A percentile compares a stretch with the other conserved stretches of the same genome.
Conservation (phyloP, 148 eudicot species). For the Rhododendron simsii region DNA sequence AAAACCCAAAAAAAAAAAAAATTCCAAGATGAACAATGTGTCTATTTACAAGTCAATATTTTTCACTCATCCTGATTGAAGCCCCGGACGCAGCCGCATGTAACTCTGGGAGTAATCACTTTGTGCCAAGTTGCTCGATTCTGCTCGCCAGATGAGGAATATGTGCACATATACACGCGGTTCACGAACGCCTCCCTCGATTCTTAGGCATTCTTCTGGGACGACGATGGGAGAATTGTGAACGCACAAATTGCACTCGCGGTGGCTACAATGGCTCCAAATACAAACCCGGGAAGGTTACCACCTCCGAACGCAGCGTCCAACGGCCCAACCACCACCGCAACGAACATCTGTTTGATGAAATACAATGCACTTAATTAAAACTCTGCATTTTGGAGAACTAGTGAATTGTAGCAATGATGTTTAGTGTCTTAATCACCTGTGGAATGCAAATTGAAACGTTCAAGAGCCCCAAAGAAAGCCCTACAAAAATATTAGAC, state of each 20-base stretch:
- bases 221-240: neutral
- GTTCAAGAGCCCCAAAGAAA: slow-evolving; percentile 3
- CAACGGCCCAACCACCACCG: neutral
- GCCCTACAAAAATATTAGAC: neutral
- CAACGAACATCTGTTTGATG: neutral
- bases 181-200: neutral
- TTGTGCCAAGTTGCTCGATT: neutral
- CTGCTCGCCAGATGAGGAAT: neutral
- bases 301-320: slow-evolving; percentile 5
- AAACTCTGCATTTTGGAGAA: too few relatives aligned
- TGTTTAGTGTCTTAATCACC: neutral
- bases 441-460: neutral
- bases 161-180: neutral
- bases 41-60: neutral
- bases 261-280: neutral
- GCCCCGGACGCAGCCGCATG: neutral
- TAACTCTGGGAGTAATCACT: neutral
- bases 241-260: neutral
- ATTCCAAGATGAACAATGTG: neutral
- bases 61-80: neutral
- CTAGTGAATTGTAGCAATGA: neutral
- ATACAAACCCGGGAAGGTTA: neutral
- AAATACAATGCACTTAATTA: neutral
- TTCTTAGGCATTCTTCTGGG: neutral
- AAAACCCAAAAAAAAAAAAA: neutral